phyloP scores from a whole-genome alignment of 148 eudicot genomes.

The Vaccinium myrtillus region DNA sequence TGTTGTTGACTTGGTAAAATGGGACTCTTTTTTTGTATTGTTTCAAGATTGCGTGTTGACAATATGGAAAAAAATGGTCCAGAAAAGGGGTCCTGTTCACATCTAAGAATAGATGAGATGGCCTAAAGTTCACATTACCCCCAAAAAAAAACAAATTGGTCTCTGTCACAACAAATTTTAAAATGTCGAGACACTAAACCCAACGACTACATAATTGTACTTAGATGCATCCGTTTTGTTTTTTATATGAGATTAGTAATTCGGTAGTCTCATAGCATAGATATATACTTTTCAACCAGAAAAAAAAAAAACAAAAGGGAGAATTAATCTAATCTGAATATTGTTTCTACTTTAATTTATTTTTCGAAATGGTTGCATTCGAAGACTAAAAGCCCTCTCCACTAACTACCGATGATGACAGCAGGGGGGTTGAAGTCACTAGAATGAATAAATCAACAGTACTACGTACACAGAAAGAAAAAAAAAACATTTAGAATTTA shows the following conservation, averaged over 20 bases:
- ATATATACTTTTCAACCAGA: too few relatives aligned
- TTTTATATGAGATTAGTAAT: too few relatives aligned
- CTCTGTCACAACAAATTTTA: too few relatives aligned
- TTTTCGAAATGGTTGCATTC: too few relatives aligned
- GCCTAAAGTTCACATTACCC: neutral
- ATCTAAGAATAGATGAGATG: neutral
- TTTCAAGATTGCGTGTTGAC: constrained; percentile 9
- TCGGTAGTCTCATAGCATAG: too few relatives aligned
- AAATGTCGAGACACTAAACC: neutral
- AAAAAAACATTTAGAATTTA: too few relatives aligned
- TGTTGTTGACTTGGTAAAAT: constrained; percentile 6
- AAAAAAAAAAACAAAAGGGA: too few relatives aligned
- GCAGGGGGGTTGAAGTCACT: neutral
- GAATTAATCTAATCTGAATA: too few relatives aligned
- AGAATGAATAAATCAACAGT: neutral
- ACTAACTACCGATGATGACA: too few relatives aligned
- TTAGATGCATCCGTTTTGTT: neutral
- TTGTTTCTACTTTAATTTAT: too few relatives aligned
- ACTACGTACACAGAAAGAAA: too few relatives aligned
- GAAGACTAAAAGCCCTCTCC: too few relatives aligned
- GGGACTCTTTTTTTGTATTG: neutral
- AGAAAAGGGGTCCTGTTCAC: neutral
- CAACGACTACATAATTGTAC: neutral
- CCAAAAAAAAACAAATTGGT: neutral
- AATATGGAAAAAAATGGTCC: neutral